phyloP scores from a whole-genome alignment of 1,139 yeast genomes.

The Magnusiomyces tetraspermus region DNA sequence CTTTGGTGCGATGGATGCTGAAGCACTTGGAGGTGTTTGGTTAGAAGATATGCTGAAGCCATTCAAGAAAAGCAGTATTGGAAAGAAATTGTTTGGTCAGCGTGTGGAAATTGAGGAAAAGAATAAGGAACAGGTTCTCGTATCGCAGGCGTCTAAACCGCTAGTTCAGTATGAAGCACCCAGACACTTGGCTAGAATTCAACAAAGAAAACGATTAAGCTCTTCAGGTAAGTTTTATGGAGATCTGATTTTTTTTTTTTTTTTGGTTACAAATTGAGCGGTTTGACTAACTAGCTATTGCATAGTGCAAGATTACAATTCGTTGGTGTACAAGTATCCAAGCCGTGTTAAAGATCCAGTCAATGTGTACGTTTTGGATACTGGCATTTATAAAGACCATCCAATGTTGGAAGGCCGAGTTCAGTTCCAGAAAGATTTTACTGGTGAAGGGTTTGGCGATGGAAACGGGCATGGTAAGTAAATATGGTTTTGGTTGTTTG shows the following conservation, averaged over 20 bases:
- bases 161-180: conserved; percentile 47
- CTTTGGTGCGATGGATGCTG: too few relatives aligned
- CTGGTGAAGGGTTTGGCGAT: conserved; percentile 57
- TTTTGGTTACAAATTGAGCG: conserved; percentile 6
- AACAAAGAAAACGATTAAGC: conserved; percentile 40
- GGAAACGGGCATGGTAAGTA: conserved; percentile 49
- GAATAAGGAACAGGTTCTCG: background rate
- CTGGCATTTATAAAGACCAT: conserved; percentile 54
- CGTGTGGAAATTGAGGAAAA: conserved; percentile 5
- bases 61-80: background rate
- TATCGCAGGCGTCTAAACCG: background rate
- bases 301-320: conserved; percentile 24
- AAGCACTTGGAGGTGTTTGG: too few relatives aligned
- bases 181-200: conserved; percentile 57
- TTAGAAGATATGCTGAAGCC: too few relatives aligned
- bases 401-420: conserved; percentile 65
- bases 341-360: conserved; percentile 41
- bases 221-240: conserved; percentile 19
- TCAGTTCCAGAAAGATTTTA: conserved; percentile 46
- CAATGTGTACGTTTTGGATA: conserved; percentile 71
- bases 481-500: background rate
- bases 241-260: conserved; percentile 6
- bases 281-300: background rate
- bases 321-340: conserved; percentile 30
- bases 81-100: background rate